Conservation (phyloP, 495 filamentous ascomycete species). For the Corynascus novoguineensis region DNA sequence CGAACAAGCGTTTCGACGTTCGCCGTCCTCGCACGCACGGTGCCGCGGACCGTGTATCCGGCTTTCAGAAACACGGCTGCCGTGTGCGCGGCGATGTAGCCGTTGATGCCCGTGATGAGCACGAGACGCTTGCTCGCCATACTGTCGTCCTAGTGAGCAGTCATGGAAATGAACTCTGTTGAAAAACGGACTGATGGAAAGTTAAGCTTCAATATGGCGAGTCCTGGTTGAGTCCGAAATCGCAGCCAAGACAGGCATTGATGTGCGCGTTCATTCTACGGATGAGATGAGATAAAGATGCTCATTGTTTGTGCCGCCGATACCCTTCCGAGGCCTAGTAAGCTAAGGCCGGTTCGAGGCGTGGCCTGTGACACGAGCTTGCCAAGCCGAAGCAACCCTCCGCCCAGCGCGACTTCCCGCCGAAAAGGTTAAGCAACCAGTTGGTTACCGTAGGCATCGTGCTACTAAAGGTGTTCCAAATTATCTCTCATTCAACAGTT, state of each 20-base stretch:
- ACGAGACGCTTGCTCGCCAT: constrained; percentile 17
- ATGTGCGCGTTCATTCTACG: neutral
- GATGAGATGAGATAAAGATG: neutral
- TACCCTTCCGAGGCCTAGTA: too few relatives aligned
- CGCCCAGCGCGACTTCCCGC: too few relatives aligned
- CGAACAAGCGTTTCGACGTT: constrained; percentile 47
- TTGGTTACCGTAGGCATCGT: too few relatives aligned
- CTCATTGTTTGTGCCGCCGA: too few relatives aligned
- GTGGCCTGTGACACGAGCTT: too few relatives aligned
- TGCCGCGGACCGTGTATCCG: constrained; percentile 48
- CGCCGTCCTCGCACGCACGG: constrained; percentile 30
- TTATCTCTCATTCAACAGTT: too few relatives aligned
- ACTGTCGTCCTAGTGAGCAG: neutral
- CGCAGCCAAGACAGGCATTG: neutral
- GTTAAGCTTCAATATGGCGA: too few relatives aligned
- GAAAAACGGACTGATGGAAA: neutral
- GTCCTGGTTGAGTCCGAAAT: neutral
- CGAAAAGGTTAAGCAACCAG: too few relatives aligned
- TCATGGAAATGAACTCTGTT: neutral
- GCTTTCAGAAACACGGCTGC: constrained; percentile 42
- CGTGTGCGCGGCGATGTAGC: constrained; percentile 51
- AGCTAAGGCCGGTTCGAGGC: too few relatives aligned
- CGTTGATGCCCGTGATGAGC: constrained; percentile 53
- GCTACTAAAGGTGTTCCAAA: too few relatives aligned
- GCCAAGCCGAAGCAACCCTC: too few relatives aligned